Evolutionary conservation across 352 stramenopile genomes (phyloP), one percentile per base, ranked within the genome.

Genomic region (Phytophthora pisi): DNA sequence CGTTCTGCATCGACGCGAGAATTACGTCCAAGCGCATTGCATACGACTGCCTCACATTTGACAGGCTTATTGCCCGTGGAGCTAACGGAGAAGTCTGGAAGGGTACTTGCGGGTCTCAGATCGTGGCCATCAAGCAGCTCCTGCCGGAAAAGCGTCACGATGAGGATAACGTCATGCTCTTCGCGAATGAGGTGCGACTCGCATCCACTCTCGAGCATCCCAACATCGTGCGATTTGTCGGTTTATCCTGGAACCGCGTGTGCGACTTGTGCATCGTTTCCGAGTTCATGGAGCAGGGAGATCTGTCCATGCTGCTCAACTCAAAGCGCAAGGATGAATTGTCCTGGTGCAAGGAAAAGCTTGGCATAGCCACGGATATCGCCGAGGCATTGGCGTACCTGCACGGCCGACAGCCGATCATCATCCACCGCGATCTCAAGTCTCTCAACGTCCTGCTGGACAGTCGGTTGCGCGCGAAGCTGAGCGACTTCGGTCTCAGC

Each of bases 361-460:
- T 90, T 13, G 67, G 51, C 5, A 82, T 92, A n/a, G 80, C 82
- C 20, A 65, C 75, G 8, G 79, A 90, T 43, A 79, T 92, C 13
- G 84, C 82, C 0, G 75, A 82, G 28, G 84, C 82, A 6, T 65
- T 92, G 31, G 72, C 75, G n/a, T 92, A 92, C 64, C 63, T 92
- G 5, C 84, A 92, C 38, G 82, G 71, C 15, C 63, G 79, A 11
- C 59, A 75, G 20, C 84, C 82, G 10, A 63, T 74, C 20, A 82
- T 92, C 60, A 84, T 90, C 54, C 84, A 92, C 51, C 79, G 84
- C 4, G 81, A 92, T 58, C 70, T 89, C 61, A 92, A 90, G 59
- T 89, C 82, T 9, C 65, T 84, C 52, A 92, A 92, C 47, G 70
- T 92, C 0, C 57, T 90, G 43, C 69, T 92, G 7, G 74, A 75